Percentiles rank a stretch among this genome's conserved stretches.
Conservation (phyloP, 2,329 filamentous ascomycete genomes). For the Colletotrichum sp. region DNA sequence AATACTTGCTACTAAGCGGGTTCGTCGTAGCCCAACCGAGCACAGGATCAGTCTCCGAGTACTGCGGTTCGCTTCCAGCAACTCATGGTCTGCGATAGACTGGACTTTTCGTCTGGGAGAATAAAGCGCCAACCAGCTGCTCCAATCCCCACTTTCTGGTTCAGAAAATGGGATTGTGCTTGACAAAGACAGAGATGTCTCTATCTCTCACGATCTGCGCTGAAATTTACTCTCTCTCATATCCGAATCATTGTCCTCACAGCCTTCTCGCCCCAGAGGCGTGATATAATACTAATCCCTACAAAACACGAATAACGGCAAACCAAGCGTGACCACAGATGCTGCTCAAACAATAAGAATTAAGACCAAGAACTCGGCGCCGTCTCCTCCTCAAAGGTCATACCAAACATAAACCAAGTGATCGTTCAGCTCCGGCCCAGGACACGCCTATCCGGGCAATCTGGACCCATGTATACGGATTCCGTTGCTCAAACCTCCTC, state of each 20-base stretch:
- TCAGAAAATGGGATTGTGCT: neutral
- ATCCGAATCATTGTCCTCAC: too few relatives aligned
- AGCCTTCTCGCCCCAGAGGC: too few relatives aligned
- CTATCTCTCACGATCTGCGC: neutral
- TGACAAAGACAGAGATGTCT: neutral
- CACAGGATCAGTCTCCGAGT: neutral
- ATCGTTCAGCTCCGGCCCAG: too few relatives aligned
- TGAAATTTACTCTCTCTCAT: neutral
- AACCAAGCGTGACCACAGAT: neutral
- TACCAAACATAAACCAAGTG: too few relatives aligned
- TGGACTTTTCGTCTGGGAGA: neutral
- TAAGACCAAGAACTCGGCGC: too few relatives aligned
- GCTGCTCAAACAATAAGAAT: too few relatives aligned
- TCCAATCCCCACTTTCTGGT: neutral
- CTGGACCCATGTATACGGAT: too few relatives aligned
- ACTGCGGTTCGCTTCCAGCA: neutral
- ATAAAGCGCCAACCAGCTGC: neutral
- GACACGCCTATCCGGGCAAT: too few relatives aligned
- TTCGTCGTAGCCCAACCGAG: neutral
- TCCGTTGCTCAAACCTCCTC: too few relatives aligned
- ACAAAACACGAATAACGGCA: neutral
- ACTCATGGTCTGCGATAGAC: neutral
- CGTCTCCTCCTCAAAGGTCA: too few relatives aligned
- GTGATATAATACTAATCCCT: too few relatives aligned
- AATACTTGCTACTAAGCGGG: neutral